A percentile compares a stretch with the other conserved stretches of the same genome.
Evolutionary conservation across 2,329 filamentous ascomycete species (phyloP).

Genomic region (Ascochyta lentis): DNA sequence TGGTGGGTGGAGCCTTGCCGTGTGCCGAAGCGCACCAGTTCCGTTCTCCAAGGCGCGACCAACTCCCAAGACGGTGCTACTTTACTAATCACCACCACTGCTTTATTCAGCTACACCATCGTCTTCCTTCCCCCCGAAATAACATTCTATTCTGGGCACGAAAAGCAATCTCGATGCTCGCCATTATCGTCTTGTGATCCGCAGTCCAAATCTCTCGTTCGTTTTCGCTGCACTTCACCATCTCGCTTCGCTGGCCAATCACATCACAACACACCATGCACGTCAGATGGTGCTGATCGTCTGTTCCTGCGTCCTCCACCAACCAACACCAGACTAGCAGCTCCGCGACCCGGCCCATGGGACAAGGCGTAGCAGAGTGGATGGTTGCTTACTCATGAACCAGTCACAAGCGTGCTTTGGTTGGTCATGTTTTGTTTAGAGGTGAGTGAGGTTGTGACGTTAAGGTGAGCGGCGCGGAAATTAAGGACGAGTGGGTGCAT

Average conservation of each 20-base stretch:
- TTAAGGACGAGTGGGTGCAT: slow-evolving; percentile 17
- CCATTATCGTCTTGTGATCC: slow-evolving; percentile 1
- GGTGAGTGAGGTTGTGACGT: too few relatives aligned
- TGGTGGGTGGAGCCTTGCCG: slow-evolving; percentile 1
- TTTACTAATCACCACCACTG: too few relatives aligned
- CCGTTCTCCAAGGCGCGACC: too few relatives aligned
- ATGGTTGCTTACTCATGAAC: background rate
- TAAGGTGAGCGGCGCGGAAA: background rate
- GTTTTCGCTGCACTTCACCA: slow-evolving; percentile 17
- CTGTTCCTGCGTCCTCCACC: slow-evolving; percentile 8
- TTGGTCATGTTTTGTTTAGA: background rate
- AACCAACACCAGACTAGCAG: background rate
- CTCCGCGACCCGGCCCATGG: slow-evolving; percentile 6
- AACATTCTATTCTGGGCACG: background rate
- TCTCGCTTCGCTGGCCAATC: slow-evolving; percentile 17
- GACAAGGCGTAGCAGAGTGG: background rate
- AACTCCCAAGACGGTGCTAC: background rate
- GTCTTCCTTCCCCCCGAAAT: background rate
- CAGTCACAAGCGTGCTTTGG: too few relatives aligned
- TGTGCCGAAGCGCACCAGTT: background rate
- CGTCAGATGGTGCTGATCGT: background rate
- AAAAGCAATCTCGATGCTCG: slow-evolving; percentile 9
- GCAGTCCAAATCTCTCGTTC: slow-evolving; percentile 13
- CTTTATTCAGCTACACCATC: too few relatives aligned
- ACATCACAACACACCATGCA: background rate